Evolutionary conservation across 2,329 filamentous ascomycete species (phyloP).

Genomic region (Hawksworthiomyces lignivorus): DNA sequence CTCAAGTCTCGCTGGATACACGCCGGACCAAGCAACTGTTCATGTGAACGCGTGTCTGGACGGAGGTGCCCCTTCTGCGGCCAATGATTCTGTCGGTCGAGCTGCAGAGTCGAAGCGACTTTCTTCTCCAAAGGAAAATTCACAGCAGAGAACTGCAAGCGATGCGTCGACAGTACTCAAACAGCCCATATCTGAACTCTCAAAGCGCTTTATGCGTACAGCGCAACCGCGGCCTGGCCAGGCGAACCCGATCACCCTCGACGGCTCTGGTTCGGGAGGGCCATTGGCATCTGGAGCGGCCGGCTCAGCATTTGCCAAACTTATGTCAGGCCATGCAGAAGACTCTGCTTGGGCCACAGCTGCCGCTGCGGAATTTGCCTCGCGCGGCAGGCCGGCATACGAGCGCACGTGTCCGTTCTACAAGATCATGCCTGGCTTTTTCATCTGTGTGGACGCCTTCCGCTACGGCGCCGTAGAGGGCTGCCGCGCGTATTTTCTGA

Average conservation of each 20-base stretch:
- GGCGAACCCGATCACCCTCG: slow-evolving; percentile 63
- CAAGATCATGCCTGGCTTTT: slow-evolving; percentile 91
- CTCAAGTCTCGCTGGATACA: slow-evolving; percentile 51
- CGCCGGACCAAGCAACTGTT: slow-evolving; percentile 59
- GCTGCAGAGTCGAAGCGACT: no score
- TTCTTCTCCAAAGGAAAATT: no score
- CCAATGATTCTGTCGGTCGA: no score
- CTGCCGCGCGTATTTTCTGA: slow-evolving; percentile 91
- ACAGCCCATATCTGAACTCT: slow-evolving; percentile 26
- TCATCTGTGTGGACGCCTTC: slow-evolving; percentile 92
- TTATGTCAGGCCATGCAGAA: slow-evolving; percentile 91
- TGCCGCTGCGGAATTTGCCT: slow-evolving; percentile 67
- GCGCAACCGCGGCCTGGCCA: slow-evolving; percentile 72
- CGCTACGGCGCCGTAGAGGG: slow-evolving; percentile 89
- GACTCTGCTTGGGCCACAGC: slow-evolving; percentile 84
- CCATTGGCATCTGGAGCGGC: no score
- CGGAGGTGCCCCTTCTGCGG: slow-evolving; percentile 23
- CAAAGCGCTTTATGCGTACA: slow-evolving; percentile 58
- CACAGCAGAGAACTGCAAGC: slow-evolving; percentile 3
- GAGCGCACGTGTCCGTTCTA: slow-evolving; percentile 94
- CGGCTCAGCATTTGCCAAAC: slow-evolving; percentile 78
- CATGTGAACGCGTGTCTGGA: slow-evolving; percentile 95
- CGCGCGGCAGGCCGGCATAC: slow-evolving; percentile 78
- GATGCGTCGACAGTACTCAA: slow-evolving; percentile 22
- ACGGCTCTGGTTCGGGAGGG: slow-evolving; percentile 20